A percentile compares a stretch with the other conserved stretches of the same genome.
Evolutionary conservation across 345 rosid genomes (phyloP).

Genomic region (Euphorbia lathyris): DNA sequence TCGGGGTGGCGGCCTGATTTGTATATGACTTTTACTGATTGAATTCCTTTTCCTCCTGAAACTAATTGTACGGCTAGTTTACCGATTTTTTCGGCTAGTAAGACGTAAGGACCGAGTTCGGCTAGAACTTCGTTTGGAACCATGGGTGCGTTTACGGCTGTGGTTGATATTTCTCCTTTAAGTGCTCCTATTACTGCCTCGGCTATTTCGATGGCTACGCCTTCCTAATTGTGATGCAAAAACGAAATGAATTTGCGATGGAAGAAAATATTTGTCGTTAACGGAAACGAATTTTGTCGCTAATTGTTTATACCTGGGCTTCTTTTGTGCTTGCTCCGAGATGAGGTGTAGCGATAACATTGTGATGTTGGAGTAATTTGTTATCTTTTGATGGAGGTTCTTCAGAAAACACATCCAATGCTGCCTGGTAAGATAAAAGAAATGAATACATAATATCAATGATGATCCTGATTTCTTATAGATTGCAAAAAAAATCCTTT

Average conservation of each 20-base stretch:
- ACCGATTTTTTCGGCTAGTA: slow-evolving; percentile 74
- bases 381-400: slow-evolving; percentile 66
- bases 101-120: slow-evolving; percentile 62
- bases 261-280: neutral
- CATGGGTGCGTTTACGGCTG: slow-evolving; percentile 90
- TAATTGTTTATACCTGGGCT: slow-evolving; percentile 93
- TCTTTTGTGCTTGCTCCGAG: slow-evolving; percentile 93
- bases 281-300: too few species aligned
- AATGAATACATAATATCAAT: neutral
- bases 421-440: slow-evolving; percentile 49
- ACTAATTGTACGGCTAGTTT: slow-evolving; percentile 74
- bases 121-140: slow-evolving; percentile 60
- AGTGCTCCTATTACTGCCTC: slow-evolving; percentile 86
- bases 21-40: slow-evolving; percentile 59
- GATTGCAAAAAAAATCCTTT: too few species aligned
- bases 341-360: slow-evolving; percentile 80
- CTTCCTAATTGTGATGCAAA: slow-evolving; percentile 43
- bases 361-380: slow-evolving; percentile 63
- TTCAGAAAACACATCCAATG: slow-evolving; percentile 71
- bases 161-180: slow-evolving; percentile 69
- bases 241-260: neutral
- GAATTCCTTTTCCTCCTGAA: slow-evolving; percentile 65
- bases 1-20: slow-evolving; percentile 57
- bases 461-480: neutral
- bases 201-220: slow-evolving; percentile 85